Evolutionary conservation across 169 alveolate genomes (phyloP).

Genomic region (Cryptosporidium bovis): DNA sequence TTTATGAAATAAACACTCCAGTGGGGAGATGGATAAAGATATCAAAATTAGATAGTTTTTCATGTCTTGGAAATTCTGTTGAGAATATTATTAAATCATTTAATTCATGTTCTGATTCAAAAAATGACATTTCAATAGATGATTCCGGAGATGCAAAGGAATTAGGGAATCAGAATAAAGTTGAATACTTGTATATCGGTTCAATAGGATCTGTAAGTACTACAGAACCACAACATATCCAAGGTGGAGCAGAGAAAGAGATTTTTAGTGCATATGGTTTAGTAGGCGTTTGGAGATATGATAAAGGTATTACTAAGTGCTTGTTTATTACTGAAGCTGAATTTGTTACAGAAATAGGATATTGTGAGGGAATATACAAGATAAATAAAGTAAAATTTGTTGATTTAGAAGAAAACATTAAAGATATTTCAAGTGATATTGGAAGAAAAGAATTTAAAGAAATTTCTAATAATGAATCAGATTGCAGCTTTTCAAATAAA

Average conservation of each 20-base stretch:
- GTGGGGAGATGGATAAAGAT: slow-evolving; percentile 60
- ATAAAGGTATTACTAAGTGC: slow-evolving; percentile 53
- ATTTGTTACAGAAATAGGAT: slow-evolving; percentile 50
- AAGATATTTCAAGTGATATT: neutral
- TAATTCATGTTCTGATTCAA: neutral
- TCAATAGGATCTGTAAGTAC: slow-evolving; percentile 61
- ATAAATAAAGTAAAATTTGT: slow-evolving; percentile 23
- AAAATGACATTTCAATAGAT: neutral
- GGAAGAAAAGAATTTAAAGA: slow-evolving; percentile 5
- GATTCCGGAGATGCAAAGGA: neutral
- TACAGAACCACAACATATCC: slow-evolving; percentile 3
- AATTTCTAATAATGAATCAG: neutral
- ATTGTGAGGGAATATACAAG: slow-evolving; percentile 48
- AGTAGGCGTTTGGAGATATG: slow-evolving; percentile 66
- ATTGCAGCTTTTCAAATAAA: slow-evolving; percentile 1
- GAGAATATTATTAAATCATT: neutral
- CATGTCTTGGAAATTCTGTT: neutral
- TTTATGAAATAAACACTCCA: slow-evolving; percentile 2
- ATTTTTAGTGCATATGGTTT: slow-evolving; percentile 35
- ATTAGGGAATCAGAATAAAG: neutral
- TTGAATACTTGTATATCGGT: slow-evolving; percentile 50
- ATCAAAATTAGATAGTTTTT: neutral
- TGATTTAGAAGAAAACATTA: neutral
- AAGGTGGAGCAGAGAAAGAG: neutral
- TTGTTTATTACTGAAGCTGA: slow-evolving; percentile 65